Conservation (phyloP, 306 rosid species). For the Ziziphus jujuba region DNA sequence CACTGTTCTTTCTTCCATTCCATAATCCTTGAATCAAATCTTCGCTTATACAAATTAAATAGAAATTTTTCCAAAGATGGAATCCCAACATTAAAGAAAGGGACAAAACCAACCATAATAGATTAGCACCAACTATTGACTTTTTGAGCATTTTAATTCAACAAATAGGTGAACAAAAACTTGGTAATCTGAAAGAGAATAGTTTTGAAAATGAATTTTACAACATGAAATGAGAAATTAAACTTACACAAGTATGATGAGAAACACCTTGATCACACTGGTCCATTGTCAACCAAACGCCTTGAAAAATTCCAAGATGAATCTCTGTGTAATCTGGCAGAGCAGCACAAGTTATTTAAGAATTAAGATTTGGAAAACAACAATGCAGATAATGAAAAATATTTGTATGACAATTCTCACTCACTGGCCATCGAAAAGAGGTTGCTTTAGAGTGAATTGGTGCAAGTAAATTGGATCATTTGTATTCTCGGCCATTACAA, state of each 20-base stretch:
- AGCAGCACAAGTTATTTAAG: constrained; percentile 2
- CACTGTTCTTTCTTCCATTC: too few species aligned
- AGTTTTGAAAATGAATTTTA: not conserved
- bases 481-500: constrained; percentile 11
- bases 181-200: constrained; percentile 1
- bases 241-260: constrained; percentile 14
- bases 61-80: too few species aligned
- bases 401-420: not conserved
- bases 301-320: constrained; percentile 19
- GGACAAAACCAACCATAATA: too few species aligned
- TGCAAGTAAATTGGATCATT: constrained; percentile 21
- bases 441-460: constrained; percentile 16
- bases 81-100: too few species aligned
- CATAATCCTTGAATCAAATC: too few species aligned
- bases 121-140: too few species aligned
- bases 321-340: constrained; percentile 19
- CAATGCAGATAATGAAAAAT: not conserved
- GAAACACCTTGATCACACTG: constrained; percentile 4
- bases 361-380: constrained; percentile 2
- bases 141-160: not conserved
- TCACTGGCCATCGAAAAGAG: not conserved
- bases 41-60: too few species aligned
- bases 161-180: not conserved
- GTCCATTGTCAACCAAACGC: constrained; percentile 22
- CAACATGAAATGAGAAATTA: constrained; percentile 4